Evolutionary conservation across 2,329 filamentous ascomycete genomes (phyloP).

Genomic region (Bipolaris oryzae): DNA sequence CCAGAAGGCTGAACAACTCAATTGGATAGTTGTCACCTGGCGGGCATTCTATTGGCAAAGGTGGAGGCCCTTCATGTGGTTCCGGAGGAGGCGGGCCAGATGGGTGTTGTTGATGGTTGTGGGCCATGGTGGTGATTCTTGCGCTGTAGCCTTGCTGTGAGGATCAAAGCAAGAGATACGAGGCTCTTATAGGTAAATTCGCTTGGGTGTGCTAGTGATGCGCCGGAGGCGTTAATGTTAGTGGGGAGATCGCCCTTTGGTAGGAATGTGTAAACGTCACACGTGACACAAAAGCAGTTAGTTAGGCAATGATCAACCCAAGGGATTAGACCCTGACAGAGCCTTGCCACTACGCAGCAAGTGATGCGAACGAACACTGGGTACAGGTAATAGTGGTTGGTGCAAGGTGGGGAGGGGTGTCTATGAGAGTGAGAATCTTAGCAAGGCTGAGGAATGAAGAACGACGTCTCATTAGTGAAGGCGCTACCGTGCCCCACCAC

Average conservation of each 20-base stretch:
- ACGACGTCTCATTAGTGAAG: no score
- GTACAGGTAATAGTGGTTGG: no score
- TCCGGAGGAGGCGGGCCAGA: conserved; percentile 1
- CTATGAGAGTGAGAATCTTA: no score
- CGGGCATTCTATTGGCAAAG: not conserved
- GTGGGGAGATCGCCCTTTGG: not conserved
- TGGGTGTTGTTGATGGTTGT: not conserved
- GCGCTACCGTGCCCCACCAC: no score
- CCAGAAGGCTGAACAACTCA: conserved; percentile 7
- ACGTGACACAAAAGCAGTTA: not conserved
- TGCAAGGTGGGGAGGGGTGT: no score
- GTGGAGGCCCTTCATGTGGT: not conserved
- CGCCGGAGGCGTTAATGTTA: not conserved
- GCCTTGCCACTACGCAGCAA: no score
- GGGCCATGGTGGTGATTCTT: not conserved
- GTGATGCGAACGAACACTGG: no score
- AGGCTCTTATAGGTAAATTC: not conserved
- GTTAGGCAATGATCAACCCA: not conserved
- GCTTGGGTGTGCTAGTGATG: not conserved
- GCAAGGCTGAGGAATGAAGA: no score
- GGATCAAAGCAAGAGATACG: not conserved
- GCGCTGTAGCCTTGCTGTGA: not conserved
- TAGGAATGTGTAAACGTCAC: no score
- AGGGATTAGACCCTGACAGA: not conserved
- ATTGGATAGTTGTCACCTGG: not conserved